phyloP scores from a whole-genome alignment of 2,329 filamentous ascomycete genomes.

The Fusarium oligoseptatum region DNA sequence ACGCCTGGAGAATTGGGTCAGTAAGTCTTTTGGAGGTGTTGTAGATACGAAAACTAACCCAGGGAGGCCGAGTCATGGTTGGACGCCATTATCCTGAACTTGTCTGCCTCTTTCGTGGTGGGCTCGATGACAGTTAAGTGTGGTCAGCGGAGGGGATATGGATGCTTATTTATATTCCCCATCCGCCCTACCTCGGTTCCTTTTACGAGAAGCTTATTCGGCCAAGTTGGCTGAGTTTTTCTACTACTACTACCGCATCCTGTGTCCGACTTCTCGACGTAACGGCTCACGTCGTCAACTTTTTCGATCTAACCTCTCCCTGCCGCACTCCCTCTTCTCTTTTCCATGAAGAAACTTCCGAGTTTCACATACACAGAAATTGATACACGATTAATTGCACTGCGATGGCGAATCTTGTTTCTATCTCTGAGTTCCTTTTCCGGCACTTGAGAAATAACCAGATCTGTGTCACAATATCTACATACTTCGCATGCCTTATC shows the following conservation, averaged over 20 bases:
- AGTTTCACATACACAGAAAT: too few relatives aligned
- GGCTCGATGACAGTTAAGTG: not conserved
- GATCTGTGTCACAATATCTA: not conserved
- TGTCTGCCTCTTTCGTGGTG: not conserved
- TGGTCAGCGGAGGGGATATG: not conserved
- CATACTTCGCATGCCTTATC: not conserved
- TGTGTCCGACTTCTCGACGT: too few relatives aligned
- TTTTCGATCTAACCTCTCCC: too few relatives aligned
- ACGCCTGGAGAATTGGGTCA: not conserved
- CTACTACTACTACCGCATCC: too few relatives aligned
- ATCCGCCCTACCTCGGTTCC: not conserved
- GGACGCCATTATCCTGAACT: not conserved
- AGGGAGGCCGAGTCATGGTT: constrained; percentile 9
- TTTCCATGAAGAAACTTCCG: too few relatives aligned
- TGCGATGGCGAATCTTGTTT: too few relatives aligned
- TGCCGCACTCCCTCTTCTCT: too few relatives aligned
- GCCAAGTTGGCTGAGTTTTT: not conserved
- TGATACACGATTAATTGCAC: too few relatives aligned
- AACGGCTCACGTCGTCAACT: too few relatives aligned
- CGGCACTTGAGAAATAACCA: not conserved
- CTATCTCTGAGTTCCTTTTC: too few relatives aligned
- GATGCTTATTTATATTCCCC: not conserved
- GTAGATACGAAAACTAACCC: not conserved
- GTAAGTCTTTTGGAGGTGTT: not conserved
- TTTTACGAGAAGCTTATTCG: not conserved